Evolutionary conservation across 2,329 filamentous ascomycete genomes (phyloP), one percentile per base, ranked within the genome.

Genomic region (Cladosporium sp.): DNA sequence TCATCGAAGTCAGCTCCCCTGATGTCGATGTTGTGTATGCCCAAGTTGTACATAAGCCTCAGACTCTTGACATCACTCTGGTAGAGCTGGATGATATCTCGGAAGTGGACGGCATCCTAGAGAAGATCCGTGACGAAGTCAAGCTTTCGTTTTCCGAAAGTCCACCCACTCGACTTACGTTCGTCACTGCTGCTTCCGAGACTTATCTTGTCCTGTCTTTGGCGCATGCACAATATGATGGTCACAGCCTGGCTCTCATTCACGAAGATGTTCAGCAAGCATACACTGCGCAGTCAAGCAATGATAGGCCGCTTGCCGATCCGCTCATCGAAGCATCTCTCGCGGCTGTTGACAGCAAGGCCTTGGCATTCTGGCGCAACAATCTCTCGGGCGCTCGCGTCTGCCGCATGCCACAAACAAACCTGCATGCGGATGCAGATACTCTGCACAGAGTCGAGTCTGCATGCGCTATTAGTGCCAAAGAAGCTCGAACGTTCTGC

Each of bases 161-260:
- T 19, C 65, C 37, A 64, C 72, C 22, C 51, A 70, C 65, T 25
- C 71, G 71, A 15, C 56, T 83, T 13, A 72, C 71, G 3, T 51
- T 78, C 3, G 63, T 78, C 19, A 61, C 69, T 15, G 67, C 73
- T 19, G 56, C 66, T 0, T 51, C 60, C 5, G 68, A 72, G 15
- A 68, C 55, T 3, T 80, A 79, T 57, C 65, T 84, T n/a, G 58
- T 83, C 4, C 70, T 97, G 1, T 92, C 90, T 0, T 85, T 96
- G 37, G 82, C 91, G 0, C 92, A 97, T 72, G 90, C 91, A 1
- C 78, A 96, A 19, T 97, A 97, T 63, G 92, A 97, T 68, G 92
- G 92, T 0, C 91, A 87, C 83, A 96, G 91, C 2, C 80, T 97
- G 12, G 77, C 79, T 3, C 74, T 95, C 15, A 72, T 97, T 1